phyloP scores from a whole-genome alignment of 805 yeast genomes.

The Ogataea kodamae region DNA sequence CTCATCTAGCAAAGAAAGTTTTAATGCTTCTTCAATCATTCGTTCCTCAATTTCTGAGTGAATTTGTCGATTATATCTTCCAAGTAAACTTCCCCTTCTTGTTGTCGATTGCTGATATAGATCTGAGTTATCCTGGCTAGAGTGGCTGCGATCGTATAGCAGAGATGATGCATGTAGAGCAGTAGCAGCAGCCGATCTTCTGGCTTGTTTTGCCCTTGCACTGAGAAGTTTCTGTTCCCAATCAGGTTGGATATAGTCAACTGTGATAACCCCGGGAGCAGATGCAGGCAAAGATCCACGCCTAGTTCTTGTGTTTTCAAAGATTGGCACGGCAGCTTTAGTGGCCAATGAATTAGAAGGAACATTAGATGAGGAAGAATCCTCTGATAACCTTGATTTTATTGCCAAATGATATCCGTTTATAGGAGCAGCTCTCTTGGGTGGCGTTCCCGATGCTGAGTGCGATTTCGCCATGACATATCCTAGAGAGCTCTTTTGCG shows the following conservation, averaged over 20 bases:
- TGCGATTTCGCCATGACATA: conserved; percentile 28
- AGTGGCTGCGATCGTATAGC: conserved; percentile 37
- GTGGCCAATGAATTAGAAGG: not conserved
- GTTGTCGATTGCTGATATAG: conserved; percentile 2
- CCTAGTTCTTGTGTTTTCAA: conserved; percentile 29
- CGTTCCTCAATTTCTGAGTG: conserved; percentile 55
- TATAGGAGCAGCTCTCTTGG: conserved; percentile 16
- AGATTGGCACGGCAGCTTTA: not conserved
- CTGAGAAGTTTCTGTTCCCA: conserved; percentile 76
- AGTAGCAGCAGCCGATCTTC: conserved; percentile 90
- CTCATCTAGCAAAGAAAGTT: conserved; percentile 69
- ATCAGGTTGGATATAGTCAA: conserved; percentile 85
- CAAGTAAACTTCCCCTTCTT: conserved; percentile 31
- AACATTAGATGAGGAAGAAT: not conserved
- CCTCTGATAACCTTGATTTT: not conserved
- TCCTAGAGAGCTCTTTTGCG: conserved; percentile 23
- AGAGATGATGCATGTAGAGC: conserved; percentile 89
- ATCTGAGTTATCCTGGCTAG: conserved; percentile 1
- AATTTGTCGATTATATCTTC: conserved; percentile 46
- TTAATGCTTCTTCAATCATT: conserved; percentile 82
- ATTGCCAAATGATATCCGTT: conserved; percentile 9
- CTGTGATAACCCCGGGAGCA: conserved; percentile 68
- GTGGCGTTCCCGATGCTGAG: conserved; percentile 28
- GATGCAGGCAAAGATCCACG: conserved; percentile 61
- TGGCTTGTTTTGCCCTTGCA: conserved; percentile 74